Percentiles rank a stretch among this genome's conserved stretches.
phyloP scores from a whole-genome alignment of 2,329 filamentous ascomycete genomes.

The Verticillium longisporum region DNA sequence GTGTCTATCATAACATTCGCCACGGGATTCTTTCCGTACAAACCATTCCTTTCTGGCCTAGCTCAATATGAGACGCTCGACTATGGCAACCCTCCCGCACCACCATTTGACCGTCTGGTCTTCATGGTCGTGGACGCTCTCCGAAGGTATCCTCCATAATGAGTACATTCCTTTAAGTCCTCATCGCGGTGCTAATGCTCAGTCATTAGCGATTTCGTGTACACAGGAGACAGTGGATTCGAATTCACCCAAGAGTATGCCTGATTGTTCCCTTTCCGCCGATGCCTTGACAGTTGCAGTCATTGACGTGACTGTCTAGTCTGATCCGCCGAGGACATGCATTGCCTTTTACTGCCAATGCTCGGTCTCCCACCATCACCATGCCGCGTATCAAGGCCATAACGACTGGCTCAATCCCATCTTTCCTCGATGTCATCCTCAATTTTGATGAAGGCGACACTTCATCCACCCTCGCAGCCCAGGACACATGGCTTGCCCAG shows the following conservation, averaged over 20 bases:
- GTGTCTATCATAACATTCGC: conserved; percentile 72
- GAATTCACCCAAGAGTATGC: conserved; percentile 75
- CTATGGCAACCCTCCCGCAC: conserved; percentile 49
- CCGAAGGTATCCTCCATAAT: conserved; percentile 55
- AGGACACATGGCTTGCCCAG: conserved; percentile 96
- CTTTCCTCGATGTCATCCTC: conserved; percentile 92
- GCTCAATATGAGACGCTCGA: conserved; percentile 57
- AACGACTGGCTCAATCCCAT: conserved; percentile 95
- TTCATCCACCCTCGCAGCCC: conserved; percentile 74
- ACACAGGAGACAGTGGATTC: conserved; percentile 73
- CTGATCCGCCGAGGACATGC: conserved; percentile 78
- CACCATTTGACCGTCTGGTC: conserved; percentile 80
- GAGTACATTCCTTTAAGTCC: not conserved
- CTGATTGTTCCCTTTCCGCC: not conserved
- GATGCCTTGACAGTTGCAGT: not conserved
- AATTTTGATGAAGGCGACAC: conserved; percentile 95
- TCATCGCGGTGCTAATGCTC: not conserved
- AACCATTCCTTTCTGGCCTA: conserved; percentile 82
- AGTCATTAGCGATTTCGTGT: conserved; percentile 84
- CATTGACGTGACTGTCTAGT: conserved; percentile 36
- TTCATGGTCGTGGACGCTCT: conserved; percentile 98
- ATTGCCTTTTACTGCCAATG: conserved; percentile 90
- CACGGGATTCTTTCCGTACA: conserved; percentile 94
- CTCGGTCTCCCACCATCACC: conserved; percentile 93
- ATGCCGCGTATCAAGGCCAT: conserved; percentile 98